Evolutionary conservation across 2,329 filamentous ascomycete genomes (phyloP), one percentile per base, ranked within the genome.

Genomic region (Trichoderma simmonsii): DNA sequence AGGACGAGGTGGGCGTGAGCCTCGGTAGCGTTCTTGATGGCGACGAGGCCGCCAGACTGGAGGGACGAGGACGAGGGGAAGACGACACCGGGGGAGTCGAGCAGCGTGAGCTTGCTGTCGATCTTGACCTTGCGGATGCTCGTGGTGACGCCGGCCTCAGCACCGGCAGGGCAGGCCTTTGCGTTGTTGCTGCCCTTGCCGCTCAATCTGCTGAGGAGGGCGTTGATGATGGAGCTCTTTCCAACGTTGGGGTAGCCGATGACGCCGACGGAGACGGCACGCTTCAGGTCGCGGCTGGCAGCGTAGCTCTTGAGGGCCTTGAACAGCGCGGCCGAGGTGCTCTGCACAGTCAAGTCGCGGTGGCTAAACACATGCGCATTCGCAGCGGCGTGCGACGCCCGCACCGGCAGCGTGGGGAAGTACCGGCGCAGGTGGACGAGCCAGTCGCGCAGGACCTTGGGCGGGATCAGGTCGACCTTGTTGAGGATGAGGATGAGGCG

Each of bases 191-290:
- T 84, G 48, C 88, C 89, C 78, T 88, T 90, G 71, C 90, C 88
- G 75, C 91, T 89, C 76, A 97, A 85, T 48, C 93, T 89, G 48
- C 92, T 90, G 24, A 94, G 92, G 71, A 98, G 90, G 18, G 94
- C 93, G 81, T 98, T 98, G 87, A 98, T 97, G 78, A 98, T 94
- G 65, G 94, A 97, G 32, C 94, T 97, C 85, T 98, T 98, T 80
- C 95, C 95, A 73, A 97, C 95, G 80, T 98, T 98, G 77, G 95
- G 95, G 81, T 97, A 98, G 32, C 95, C 95, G 77, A 98, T 97
- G 74, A 98, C 93, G 75, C 95, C 95, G 73, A 98, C 95, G 24
- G 93, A 95, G 77, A 97, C 90, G 68, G 94, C 92, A 71, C 95
- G 92, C 86, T 97, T 97, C 76, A 98, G 85, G 80, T 97, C 91